These are phyloP conservation scores for Arctium lappa DNA, from an alignment of 129 eudicot genomes.

Conservation along the genomic window DNA sequence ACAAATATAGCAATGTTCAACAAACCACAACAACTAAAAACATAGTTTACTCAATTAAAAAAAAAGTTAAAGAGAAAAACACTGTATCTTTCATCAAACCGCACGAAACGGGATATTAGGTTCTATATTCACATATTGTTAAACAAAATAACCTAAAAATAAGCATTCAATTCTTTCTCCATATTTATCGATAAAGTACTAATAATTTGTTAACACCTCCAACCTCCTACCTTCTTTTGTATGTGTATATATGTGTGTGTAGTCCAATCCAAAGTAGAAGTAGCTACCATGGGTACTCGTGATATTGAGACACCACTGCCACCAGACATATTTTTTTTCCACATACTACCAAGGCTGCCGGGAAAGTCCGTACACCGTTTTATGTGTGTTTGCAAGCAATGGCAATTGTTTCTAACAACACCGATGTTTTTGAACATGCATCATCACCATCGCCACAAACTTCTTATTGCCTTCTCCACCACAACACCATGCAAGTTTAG, in stretches of 20 bases:
- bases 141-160: neutral
- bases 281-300: neutral
- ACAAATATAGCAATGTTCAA: no score
- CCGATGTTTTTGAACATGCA: neutral
- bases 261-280: neutral
- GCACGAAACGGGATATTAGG: neutral
- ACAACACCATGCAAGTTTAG: neutral
- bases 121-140: neutral
- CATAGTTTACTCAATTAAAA: no score
- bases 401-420: neutral
- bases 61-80: no score
- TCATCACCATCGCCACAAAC: neutral
- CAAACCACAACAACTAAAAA: no score
- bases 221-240: neutral
- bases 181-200: neutral
- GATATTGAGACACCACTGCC: neutral
- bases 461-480: neutral
- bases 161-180: neutral
- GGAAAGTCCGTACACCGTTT: neutral
- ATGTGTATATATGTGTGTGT: no score
- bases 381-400: neutral
- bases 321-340: neutral
- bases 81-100: neutral
- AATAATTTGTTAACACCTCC: neutral
- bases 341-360: neutral